Evolutionary conservation across 805 yeast species (phyloP).

Genomic region (Cyberlindnera mycetangii): DNA sequence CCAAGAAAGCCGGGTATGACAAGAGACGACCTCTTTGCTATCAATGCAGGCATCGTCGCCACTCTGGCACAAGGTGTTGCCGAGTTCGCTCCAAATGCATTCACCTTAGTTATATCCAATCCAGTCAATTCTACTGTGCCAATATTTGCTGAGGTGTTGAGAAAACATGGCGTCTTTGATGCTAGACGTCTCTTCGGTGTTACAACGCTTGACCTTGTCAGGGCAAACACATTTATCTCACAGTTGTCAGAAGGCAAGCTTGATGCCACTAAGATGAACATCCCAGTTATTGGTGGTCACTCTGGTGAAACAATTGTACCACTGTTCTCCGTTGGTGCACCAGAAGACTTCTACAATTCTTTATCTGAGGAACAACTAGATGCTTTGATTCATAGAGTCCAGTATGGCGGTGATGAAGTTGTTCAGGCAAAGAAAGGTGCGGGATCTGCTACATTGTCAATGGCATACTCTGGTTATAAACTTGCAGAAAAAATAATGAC

Average conservation of each 20-base stretch:
- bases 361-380: constrained; percentile 44
- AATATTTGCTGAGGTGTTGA: constrained; percentile 75
- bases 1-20: constrained; percentile 92
- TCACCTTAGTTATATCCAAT: constrained; percentile 66
- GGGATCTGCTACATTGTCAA: constrained; percentile 81
- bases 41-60: constrained; percentile 79
- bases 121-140: constrained; percentile 87
- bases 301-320: constrained; percentile 84
- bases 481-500: constrained; percentile 65
- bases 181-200: constrained; percentile 81
- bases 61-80: constrained; percentile 72
- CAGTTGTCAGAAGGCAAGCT: constrained; percentile 18
- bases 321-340: constrained; percentile 56
- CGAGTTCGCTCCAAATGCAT: constrained; percentile 63
- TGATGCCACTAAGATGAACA: constrained; percentile 32
- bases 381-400: constrained; percentile 70
- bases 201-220: constrained; percentile 73
- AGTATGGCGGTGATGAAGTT: constrained; percentile 87
- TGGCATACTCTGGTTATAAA: constrained; percentile 84
- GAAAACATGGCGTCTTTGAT: constrained; percentile 67
- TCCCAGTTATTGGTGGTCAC: constrained; percentile 84
- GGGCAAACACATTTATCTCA: constrained; percentile 59
- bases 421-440: constrained; percentile 83
- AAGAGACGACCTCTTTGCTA: constrained; percentile 79
- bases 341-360: constrained; percentile 39